phyloP scores from a whole-genome alignment of 768 basidiomycete species.

The button mushroom (Agaricus bisporus) region DNA sequence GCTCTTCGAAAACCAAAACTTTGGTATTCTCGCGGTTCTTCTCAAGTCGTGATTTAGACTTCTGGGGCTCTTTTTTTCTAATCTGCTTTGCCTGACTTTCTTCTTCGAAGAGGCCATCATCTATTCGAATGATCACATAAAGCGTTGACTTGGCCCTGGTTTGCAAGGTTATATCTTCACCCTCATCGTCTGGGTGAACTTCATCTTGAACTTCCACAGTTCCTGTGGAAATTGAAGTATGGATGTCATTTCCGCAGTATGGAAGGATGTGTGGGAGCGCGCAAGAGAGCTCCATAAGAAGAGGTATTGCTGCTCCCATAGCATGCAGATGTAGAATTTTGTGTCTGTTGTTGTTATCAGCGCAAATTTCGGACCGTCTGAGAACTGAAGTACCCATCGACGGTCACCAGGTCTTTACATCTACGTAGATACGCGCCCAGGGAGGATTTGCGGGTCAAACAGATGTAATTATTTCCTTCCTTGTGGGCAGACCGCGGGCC shows the following conservation, averaged over 20 bases:
- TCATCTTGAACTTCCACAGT: conserved; percentile 77
- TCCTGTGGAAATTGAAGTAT: conserved; percentile 57
- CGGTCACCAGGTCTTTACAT: conserved; percentile 66
- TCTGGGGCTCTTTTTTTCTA: conserved; percentile 3
- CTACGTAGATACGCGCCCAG: conserved; percentile 70
- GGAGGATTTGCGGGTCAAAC: conserved; percentile 70
- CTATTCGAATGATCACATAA: conserved; percentile 52
- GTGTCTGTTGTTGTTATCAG: conserved; percentile 38
- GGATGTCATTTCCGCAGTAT: conserved; percentile 55
- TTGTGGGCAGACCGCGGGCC: conserved; percentile 74
- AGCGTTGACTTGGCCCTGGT: conserved; percentile 70
- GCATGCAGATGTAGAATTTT: conserved; percentile 71
- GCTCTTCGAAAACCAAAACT: conserved; percentile 22
- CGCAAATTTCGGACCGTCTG: background rate
- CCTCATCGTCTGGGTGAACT: conserved; percentile 66
- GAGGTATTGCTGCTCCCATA: conserved; percentile 88
- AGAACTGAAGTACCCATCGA: conserved; percentile 53
- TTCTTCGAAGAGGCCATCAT: conserved; percentile 49
- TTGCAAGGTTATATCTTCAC: conserved; percentile 60
- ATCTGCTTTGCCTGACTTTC: conserved; percentile 12
- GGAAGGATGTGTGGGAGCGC: conserved; percentile 73
- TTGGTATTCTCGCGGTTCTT: background rate
- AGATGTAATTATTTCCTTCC: conserved; percentile 79
- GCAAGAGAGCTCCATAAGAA: conserved; percentile 60
- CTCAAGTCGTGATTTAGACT: conserved; percentile 8